Evolutionary conservation across 2,329 filamentous ascomycete genomes (phyloP).

Genomic region (Fusarium aywerte): DNA sequence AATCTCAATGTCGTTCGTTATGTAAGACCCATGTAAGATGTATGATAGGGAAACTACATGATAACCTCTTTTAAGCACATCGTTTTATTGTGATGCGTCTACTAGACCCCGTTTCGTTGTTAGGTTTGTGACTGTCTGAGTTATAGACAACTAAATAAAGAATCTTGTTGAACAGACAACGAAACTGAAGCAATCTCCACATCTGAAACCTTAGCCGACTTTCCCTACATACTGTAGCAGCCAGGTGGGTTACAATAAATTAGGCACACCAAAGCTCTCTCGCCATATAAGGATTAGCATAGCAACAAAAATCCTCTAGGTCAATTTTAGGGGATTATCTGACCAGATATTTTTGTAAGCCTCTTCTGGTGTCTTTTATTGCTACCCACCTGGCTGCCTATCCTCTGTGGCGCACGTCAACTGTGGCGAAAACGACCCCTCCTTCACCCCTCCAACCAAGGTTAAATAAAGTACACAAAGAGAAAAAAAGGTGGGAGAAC

Average conservation of each 20-base stretch:
- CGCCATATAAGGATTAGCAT: no score
- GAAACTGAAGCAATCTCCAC: background rate
- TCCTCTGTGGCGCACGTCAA: slow-evolving; percentile 27
- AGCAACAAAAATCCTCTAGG: no score
- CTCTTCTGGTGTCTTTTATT: background rate
- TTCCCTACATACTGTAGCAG: no score
- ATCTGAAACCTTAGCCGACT: background rate
- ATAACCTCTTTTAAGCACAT: background rate
- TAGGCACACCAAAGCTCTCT: no score
- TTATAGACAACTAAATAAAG: background rate
- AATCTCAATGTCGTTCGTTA: background rate
- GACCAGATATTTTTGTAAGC: no score
- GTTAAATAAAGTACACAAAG: slow-evolving; percentile 36
- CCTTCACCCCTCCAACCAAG: slow-evolving; percentile 45
- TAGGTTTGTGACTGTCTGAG: background rate
- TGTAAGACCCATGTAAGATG: background rate
- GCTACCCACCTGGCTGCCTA: background rate
- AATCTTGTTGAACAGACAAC: background rate
- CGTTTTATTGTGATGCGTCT: background rate
- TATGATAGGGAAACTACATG: background rate
- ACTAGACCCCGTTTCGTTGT: no score
- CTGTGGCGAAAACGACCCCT: slow-evolving; percentile 42
- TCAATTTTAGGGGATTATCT: no score
- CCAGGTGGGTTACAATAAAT: no score
- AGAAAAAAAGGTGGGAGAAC: slow-evolving; percentile 32